These are phyloP conservation scores for Hordeum marinum DNA, from an alignment of 176 grass and related monocot species.

Conservation along the genomic window DNA sequence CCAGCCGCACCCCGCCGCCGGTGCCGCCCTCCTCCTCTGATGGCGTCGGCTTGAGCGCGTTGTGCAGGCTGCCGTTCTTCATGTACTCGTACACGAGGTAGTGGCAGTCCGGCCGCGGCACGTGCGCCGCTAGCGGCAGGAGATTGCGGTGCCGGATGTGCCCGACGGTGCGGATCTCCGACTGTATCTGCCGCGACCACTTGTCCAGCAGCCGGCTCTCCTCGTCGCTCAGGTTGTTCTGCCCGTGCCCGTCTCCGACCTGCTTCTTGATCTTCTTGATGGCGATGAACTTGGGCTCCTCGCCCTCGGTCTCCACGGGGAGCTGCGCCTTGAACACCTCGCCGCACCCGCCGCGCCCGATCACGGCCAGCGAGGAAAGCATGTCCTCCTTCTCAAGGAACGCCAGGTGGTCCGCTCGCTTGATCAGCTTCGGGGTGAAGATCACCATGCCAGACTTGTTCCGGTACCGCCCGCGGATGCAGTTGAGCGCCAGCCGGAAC, in stretches of 20 bases:
- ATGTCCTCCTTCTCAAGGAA: constrained; percentile 80
- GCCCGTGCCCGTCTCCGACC: neutral
- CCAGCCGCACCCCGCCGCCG: neutral
- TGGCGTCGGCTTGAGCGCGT: constrained; percentile 10
- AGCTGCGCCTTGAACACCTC: constrained; percentile 80
- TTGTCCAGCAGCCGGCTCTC: constrained; percentile 65
- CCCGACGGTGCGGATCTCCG: constrained; percentile 82
- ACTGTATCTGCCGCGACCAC: constrained; percentile 68
- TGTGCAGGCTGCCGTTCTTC: constrained; percentile 72
- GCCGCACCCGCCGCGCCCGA: constrained; percentile 79
- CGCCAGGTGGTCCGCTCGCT: constrained; percentile 36
- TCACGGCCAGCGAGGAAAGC: constrained; percentile 40
- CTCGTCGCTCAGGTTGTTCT: constrained; percentile 46
- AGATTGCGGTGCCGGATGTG: constrained; percentile 88
- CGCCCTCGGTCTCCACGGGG: neutral
- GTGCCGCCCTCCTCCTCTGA: neutral
- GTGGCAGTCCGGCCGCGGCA: constrained; percentile 63
- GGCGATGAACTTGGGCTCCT: constrained; percentile 40
- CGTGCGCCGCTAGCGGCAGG: constrained; percentile 62
- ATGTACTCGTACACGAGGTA: constrained; percentile 94
- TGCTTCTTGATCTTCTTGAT: constrained; percentile 72
- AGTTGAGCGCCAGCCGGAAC: constrained; percentile 57
- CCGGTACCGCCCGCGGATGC: constrained; percentile 49
- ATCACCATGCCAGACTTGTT: constrained; percentile 31
- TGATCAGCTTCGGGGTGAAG: constrained; percentile 79